Conservation (phyloP, 192 early-diverging fungal genomes). For the Coemansia sp. region DNA sequence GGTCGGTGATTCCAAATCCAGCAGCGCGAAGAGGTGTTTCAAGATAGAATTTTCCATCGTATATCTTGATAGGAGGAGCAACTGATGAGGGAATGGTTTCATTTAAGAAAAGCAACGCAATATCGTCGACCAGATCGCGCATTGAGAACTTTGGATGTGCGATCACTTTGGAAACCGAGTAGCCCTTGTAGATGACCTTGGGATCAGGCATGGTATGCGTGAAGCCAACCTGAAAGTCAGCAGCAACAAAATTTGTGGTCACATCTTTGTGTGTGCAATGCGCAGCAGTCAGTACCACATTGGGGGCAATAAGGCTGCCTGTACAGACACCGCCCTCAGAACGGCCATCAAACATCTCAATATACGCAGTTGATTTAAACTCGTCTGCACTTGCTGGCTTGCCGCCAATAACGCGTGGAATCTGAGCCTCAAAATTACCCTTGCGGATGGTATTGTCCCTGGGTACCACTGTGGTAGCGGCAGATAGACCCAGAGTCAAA, state of each 20-base stretch:
- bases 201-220: conserved; percentile 22
- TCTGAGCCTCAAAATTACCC: background rate
- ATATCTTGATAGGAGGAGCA: conserved; percentile 27
- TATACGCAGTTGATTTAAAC: conserved; percentile 38
- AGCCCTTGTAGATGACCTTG: conserved; percentile 16
- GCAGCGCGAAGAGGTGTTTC: conserved; percentile 29
- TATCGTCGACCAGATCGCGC: conserved; percentile 26
- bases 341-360: conserved; percentile 18
- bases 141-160: conserved; percentile 30
- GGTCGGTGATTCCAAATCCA: conserved; percentile 48
- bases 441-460: background rate
- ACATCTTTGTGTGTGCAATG: conserved; percentile 34
- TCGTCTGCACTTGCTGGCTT: conserved; percentile 6
- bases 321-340: conserved; percentile 31
- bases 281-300: conserved; percentile 51
- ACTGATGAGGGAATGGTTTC: conserved; percentile 12
- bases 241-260: conserved; percentile 4
- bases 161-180: conserved; percentile 24
- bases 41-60: conserved; percentile 13
- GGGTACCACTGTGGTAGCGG: too few relatives aligned
- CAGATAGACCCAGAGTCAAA: too few relatives aligned
- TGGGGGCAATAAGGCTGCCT: conserved; percentile 45
- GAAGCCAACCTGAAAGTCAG: conserved; percentile 28
- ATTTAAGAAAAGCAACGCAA: conserved; percentile 38
- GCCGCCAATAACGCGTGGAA: conserved; percentile 50